Conservation (phyloP, 805 yeast species). For the Ogataea dorogensis region DNA sequence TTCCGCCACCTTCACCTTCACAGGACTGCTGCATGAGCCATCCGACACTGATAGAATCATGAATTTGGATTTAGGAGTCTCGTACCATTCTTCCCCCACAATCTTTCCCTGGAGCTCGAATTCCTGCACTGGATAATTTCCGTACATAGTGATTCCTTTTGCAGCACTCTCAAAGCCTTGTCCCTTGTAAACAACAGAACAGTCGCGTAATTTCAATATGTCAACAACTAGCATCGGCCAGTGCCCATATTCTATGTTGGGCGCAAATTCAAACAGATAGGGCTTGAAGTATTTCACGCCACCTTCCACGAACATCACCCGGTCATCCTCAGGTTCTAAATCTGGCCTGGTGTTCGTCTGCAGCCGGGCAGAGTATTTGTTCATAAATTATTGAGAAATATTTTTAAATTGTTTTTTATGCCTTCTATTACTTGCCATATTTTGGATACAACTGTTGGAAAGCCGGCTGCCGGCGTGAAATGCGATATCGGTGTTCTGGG, state of each 20-base stretch:
- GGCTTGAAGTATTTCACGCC: constrained; percentile 36
- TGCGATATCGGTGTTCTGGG: constrained; percentile 55
- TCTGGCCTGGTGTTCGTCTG: constrained; percentile 4
- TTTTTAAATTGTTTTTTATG: constrained; percentile 2
- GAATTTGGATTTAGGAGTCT: constrained; percentile 5
- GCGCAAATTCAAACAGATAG: constrained; percentile 35
- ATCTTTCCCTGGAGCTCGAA: constrained; percentile 39
- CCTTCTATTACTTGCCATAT: constrained; percentile 85
- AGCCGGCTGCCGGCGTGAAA: constrained; percentile 75
- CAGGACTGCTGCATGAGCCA: constrained; percentile 25
- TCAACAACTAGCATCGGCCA: constrained; percentile 36
- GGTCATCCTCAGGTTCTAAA: constrained; percentile 21
- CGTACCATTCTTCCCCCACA: constrained; percentile 31
- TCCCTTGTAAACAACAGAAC: constrained; percentile 29
- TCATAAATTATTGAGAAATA: background rate
- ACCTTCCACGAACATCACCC: constrained; percentile 26
- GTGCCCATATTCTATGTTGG: constrained; percentile 24
- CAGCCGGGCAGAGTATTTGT: background rate
- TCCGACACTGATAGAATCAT: constrained; percentile 33
- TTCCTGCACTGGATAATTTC: constrained; percentile 43
- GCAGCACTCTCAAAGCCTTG: constrained; percentile 20
- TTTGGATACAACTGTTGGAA: constrained; percentile 78
- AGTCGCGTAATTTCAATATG: constrained; percentile 19
- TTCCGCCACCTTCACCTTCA: constrained; percentile 29
- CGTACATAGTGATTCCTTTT: constrained; percentile 31